Evolutionary conservation across 2,329 filamentous ascomycete genomes (phyloP).

Genomic region (Ceratocystis cacaofunesta): DNA sequence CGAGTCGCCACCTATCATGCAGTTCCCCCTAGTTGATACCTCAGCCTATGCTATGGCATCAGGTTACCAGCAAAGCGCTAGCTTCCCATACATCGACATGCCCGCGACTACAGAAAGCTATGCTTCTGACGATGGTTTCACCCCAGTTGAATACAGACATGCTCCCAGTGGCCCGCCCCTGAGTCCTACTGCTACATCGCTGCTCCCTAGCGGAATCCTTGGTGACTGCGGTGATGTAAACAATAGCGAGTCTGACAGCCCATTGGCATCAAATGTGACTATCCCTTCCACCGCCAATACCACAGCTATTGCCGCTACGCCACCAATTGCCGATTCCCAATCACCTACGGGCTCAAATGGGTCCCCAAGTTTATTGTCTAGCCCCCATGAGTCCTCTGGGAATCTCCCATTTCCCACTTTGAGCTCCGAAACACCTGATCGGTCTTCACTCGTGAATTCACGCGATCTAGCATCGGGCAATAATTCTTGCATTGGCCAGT

Average conservation of each 20-base stretch:
- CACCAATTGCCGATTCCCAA: slow-evolving; percentile 30
- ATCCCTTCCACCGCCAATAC: slow-evolving; percentile 23
- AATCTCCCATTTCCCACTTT: slow-evolving; percentile 38
- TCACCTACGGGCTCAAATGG: slow-evolving; percentile 46
- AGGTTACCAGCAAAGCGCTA: slow-evolving; percentile 36
- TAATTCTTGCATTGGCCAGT: slow-evolving; percentile 29
- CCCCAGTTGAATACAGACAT: slow-evolving; percentile 47
- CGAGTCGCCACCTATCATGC: slow-evolving; percentile 25
- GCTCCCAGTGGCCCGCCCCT: slow-evolving; percentile 53
- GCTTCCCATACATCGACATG: slow-evolving; percentile 41
- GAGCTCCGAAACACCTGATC: slow-evolving; percentile 15
- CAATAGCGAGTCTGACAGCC: slow-evolving; percentile 42
- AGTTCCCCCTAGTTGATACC: slow-evolving; percentile 28
- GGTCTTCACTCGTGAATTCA: slow-evolving; percentile 12
- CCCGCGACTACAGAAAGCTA: slow-evolving; percentile 20
- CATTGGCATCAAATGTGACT: slow-evolving; percentile 24
- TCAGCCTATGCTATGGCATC: slow-evolving; percentile 31
- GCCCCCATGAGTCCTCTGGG: slow-evolving; percentile 45
- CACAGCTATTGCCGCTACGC: slow-evolving; percentile 9
- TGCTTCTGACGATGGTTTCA: slow-evolving; percentile 29
- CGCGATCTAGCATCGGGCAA: slow-evolving; percentile 21
- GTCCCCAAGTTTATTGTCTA: slow-evolving; percentile 44
- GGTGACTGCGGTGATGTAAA: slow-evolving; percentile 31
- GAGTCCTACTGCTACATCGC: slow-evolving; percentile 59
- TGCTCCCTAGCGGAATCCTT: slow-evolving; percentile 54